Base-by-base conservation (phyloP, 257 asterid species). In the Salvia rosmarinus region DNA sequence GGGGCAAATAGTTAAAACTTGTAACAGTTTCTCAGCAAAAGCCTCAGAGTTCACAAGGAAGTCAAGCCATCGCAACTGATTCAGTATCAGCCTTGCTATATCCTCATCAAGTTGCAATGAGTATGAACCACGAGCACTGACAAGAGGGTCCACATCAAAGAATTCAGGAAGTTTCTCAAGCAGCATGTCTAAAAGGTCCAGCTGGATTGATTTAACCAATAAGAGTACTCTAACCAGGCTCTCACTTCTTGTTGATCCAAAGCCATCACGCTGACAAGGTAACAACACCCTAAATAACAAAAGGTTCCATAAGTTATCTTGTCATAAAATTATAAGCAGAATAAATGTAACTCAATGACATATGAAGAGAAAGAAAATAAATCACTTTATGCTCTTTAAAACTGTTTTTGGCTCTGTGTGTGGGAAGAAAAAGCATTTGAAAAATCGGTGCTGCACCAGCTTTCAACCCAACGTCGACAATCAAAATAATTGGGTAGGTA, bases 131-230 rank as follows among this genome's bases (percentile, higher is more conserved):
- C 50, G 44, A 62, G 58, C 76, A 59, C 68, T 68, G 47, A 73
- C 77, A 57, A 57, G 66, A 72, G 78, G 69, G 62, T 81, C 81
- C 67, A 63, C 58, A 57, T 91, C 90, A 79, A 91, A 89, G 77
- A 80, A 89, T 79, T 91, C 96, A 3, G 97, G 97, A 78, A 91
- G 95, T 72, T 91, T 91, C 87, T 91, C 96, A 25, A 91, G 87
- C 84, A 91, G 81, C 75, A 75, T 72, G 80, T 74, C 85, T 72
- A 85, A 87, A 61, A 91, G 81, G 64, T 85, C 95, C 79, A 79
- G 82, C 82, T 91, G 97, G 81, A 91, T 79, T 13, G 85, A 74
- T 61, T 81, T 82, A 66, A 91, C 89, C 76, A 89, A 80, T 81
- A 91, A 79, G 28, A 91, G 84, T 57, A 82, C 69, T 70, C 90